Base-by-base conservation (phyloP, 2,329 filamentous ascomycete species). In the Aspergillus chevalieri region DNA sequence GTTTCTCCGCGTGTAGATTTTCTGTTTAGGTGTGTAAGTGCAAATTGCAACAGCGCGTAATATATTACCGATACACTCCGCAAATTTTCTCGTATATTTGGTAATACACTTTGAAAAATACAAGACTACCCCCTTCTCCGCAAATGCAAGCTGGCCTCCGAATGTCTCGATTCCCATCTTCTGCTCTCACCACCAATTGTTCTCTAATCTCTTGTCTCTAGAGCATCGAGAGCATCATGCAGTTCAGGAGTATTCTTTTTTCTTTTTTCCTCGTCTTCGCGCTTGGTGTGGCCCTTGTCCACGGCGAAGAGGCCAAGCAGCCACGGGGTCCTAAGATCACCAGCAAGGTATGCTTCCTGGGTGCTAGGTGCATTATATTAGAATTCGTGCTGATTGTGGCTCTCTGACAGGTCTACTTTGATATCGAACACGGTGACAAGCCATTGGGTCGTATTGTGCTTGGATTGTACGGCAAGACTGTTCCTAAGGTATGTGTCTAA, bases 251-350 rank as follows among this genome's bases (percentile, higher is more conserved):
- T 38, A 47, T 68, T 30, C 64, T 70, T 43, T 39, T 85, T 63
- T 78, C 89, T 67, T 79, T 95, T 66, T 81, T 95, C 65, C 70
- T 94, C 63, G 84, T 87, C 63, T 77, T 91, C 62, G 79, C 80
- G 60, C 78, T 92, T 67, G 74, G 90, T 59, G 82, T 89, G 75
- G 66, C 64, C 48, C 83, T 95, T 67, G 79, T 86, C 59, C 85
- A 89, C 72, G 80, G 82, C 30, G 83, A 81, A 52, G 83, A 87
- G 61, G 87, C 87, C 48, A 78, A 78, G 58, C 89, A 92, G 52
- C 59, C 66, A 44, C 66, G 67, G 49, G 92, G 93, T 43, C 92
- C 89, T 56, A 94, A 93, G 83, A 92, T 96, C 77, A 96, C 91
- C 64, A 79, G 88, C 79, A 95, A 95, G 83, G 89, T 81, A 68